Evolutionary conservation across 441 rosid genomes (phyloP).

Genomic region (Eutrema salsugineum): DNA sequence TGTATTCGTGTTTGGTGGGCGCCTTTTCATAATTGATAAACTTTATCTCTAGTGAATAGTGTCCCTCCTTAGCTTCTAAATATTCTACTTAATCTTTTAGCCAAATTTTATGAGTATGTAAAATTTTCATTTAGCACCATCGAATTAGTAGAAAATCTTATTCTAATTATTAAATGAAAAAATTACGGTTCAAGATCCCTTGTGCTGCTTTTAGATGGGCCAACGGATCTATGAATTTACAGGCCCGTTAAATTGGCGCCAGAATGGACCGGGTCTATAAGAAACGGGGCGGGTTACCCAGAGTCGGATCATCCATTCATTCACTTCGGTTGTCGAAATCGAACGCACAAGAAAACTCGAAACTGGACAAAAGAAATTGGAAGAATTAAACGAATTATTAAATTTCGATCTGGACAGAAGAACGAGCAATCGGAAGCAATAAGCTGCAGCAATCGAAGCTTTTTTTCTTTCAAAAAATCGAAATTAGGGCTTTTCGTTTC

Average conservation of each 20-base stretch:
- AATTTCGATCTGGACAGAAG: neutral
- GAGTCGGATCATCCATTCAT: neutral
- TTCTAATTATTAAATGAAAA: neutral
- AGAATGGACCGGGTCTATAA: neutral
- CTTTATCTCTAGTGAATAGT: conserved; percentile 21
- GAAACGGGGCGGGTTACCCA: neutral
- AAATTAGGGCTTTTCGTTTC: neutral
- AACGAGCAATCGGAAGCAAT: neutral
- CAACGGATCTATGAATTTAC: neutral
- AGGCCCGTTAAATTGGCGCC: conserved; percentile 9
- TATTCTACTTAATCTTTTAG: neutral
- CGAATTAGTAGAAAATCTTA: neutral
- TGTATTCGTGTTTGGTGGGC: conserved; percentile 31
- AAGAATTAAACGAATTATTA: neutral
- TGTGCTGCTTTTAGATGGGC: neutral
- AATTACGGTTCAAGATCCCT: neutral
- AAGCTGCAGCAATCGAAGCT: neutral
- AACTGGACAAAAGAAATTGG: neutral
- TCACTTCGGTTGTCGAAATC: neutral
- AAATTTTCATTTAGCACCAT: neutral
- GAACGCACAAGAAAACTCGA: neutral
- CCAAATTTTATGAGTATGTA: neutral
- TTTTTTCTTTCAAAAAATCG: neutral
- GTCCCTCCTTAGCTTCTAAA: conserved; percentile 18
- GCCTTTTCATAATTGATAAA: neutral